Evolutionary conservation across 1,284 basidiomycete genomes (phyloP).

Genomic region (Ustilago nuda): DNA sequence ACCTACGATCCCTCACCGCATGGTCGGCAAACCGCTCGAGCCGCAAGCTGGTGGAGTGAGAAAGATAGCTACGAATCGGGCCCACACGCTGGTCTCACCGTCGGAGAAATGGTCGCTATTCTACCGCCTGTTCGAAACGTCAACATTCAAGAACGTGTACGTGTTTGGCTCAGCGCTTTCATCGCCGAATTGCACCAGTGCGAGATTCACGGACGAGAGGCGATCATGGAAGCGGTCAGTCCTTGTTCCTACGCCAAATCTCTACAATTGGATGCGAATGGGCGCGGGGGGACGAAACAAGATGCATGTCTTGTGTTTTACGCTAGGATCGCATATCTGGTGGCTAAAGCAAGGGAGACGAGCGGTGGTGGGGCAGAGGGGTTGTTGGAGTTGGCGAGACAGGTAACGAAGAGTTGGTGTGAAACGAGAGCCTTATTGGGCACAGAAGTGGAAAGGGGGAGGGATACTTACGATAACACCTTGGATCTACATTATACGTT

Average conservation of each 20-base stretch:
- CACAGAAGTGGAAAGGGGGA: constrained; percentile 14
- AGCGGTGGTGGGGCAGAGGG: not conserved
- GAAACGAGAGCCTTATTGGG: constrained; percentile 7
- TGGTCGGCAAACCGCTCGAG: constrained; percentile 23
- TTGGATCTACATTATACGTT: constrained; percentile 23
- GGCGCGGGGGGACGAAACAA: constrained; percentile 12
- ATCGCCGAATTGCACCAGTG: constrained; percentile 37
- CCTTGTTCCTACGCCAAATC: constrained; percentile 21
- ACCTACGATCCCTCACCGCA: constrained; percentile 23
- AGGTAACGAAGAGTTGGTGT: constrained; percentile 5
- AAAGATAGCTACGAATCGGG: constrained; percentile 38
- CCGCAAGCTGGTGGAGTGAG: constrained; percentile 44
- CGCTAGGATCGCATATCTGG: constrained; percentile 12
- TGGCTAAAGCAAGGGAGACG: constrained; percentile 2
- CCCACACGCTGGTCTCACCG: constrained; percentile 30
- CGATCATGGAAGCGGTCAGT: constrained; percentile 31
- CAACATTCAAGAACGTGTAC: constrained; percentile 32
- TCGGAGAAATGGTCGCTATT: constrained; percentile 46
- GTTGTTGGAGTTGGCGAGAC: not conserved
- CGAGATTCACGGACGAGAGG: constrained; percentile 25
- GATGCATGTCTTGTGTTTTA: constrained; percentile 32
- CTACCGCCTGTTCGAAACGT: constrained; percentile 39
- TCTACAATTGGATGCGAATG: not conserved
- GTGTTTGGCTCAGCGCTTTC: constrained; percentile 36
- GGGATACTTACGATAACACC: constrained; percentile 21